Evolutionary conservation across 108 stramenopile species (phyloP).

Genomic region (Pseudonitzschia delicatissima): DNA sequence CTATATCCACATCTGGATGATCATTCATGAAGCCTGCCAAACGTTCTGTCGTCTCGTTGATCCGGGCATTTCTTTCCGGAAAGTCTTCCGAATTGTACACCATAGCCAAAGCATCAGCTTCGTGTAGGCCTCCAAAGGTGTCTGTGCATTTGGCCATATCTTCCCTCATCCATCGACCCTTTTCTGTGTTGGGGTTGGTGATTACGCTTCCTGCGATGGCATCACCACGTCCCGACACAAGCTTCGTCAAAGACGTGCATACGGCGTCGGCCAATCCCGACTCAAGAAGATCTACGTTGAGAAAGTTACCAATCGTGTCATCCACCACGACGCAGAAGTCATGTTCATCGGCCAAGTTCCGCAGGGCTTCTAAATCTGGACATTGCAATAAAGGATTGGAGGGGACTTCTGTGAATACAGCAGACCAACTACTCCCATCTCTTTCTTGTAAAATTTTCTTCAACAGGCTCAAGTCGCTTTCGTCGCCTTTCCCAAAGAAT

Average conservation of each 20-base stretch:
- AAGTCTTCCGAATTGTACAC: slow-evolving; percentile 47
- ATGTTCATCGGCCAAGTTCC: slow-evolving; percentile 48
- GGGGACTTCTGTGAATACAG: slow-evolving; percentile 69
- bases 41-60: slow-evolving; percentile 57
- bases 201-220: slow-evolving; percentile 66
- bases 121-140: slow-evolving; percentile 33
- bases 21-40: slow-evolving; percentile 46
- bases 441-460: slow-evolving; percentile 30
- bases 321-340: slow-evolving; percentile 60
- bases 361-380: slow-evolving; percentile 49
- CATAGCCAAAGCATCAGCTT: slow-evolving; percentile 48
- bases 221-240: slow-evolving; percentile 69
- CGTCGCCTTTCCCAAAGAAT: slow-evolving; percentile 67
- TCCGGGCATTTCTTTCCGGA: slow-evolving; percentile 41
- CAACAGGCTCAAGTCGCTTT: slow-evolving; percentile 41
- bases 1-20: slow-evolving; percentile 43
- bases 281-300: slow-evolving; percentile 58
- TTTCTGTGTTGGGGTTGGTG: slow-evolving; percentile 44
- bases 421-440: slow-evolving; percentile 21
- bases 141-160: slow-evolving; percentile 40
- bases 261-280: slow-evolving; percentile 61
- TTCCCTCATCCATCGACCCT: slow-evolving; percentile 50
- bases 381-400: slow-evolving; percentile 68
- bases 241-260: slow-evolving; percentile 62
- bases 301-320: slow-evolving; percentile 75